Base-by-base conservation (phyloP, 495 filamentous ascomycete genomes). In the Astrocystis sublimbata region DNA sequence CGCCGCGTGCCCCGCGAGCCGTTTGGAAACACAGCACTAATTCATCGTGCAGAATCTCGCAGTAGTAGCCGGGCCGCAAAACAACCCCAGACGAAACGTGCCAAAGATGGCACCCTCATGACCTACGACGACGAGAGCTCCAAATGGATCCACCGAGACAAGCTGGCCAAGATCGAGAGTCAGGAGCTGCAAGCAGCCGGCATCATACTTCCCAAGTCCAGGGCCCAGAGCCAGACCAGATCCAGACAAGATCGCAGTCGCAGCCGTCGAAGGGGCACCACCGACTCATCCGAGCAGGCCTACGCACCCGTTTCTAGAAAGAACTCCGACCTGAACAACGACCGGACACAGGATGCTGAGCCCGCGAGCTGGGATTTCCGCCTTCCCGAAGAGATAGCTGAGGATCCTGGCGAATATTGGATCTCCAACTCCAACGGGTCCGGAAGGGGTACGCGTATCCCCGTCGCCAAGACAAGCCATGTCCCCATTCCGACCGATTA, bases 91-190 rank as follows among this genome's bases (percentile, higher is more conserved):
- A 55, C 51, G 4, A 62, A 56, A 33, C 51, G 41, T 38, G 51
- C 21, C 15, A 35, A 36, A 36, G 51, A 62, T 26, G 51, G 40
- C 17, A 49, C 36, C 21, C 38, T 61, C 35, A 1, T 61, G 36
- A 61, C 49, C 13, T 58, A 62, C 9, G 63, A 85, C 45, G 77
- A 81, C 30, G 87, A 90, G 40, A 79, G 82, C 64, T 88, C 88
- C 49, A 86, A 88, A 72, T 98, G 94, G 94, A 98, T 98, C 60
- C 93, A 98, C 72, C 83, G 94, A 23, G 94, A 98, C 75, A 98
- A 98, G 75, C 76, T 98, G 47, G 93, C 92, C 33, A 83, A 86
- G 70, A 98, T 98, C 66, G 94, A 98, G 78, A 97, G 83, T 68
- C 84, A 92, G 73, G 94, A 98, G 73, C 79, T 97, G 63, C 91